These are phyloP conservation scores for Dothistroma pini DNA, from an alignment of 2,329 filamentous ascomycete genomes.

Conservation along the genomic window DNA sequence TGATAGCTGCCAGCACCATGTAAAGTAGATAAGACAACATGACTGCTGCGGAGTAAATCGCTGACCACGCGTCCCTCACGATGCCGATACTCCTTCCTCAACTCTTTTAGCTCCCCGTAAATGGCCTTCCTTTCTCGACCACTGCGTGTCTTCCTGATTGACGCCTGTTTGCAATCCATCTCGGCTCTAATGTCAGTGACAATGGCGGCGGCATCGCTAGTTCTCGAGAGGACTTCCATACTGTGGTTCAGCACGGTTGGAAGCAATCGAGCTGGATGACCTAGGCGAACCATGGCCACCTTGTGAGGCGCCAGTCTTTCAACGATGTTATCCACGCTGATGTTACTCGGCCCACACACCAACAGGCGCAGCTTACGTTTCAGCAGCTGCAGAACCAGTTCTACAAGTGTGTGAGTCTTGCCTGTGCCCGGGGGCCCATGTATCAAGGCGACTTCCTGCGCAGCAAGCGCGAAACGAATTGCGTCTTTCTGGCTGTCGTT, in stretches of 20 bases:
- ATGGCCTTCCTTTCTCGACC: constrained; percentile 76
- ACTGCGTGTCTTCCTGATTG: constrained; percentile 79
- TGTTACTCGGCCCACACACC: constrained; percentile 95
- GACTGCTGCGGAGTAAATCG: constrained; percentile 69
- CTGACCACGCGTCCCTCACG: constrained; percentile 78
- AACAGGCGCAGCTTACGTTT: constrained; percentile 69
- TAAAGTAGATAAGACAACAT: constrained; percentile 86
- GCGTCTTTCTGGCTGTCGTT: constrained; percentile 63
- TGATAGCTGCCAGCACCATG: constrained; percentile 89
- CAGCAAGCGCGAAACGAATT: constrained; percentile 76
- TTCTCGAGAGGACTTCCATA: constrained; percentile 84
- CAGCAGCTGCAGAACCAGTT: constrained; percentile 87
- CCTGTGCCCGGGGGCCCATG: constrained; percentile 95
- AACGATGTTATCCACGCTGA: constrained; percentile 97
- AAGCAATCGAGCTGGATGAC: constrained; percentile 85
- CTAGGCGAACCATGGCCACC: constrained; percentile 81
- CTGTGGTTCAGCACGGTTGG: constrained; percentile 87
- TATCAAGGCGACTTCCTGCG: constrained; percentile 79
- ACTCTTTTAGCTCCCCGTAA: constrained; percentile 77
- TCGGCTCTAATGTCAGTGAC: constrained; percentile 87
- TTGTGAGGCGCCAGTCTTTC: constrained; percentile 83
- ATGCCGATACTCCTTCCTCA: constrained; percentile 78
- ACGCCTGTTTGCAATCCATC: constrained; percentile 88
- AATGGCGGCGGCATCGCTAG: constrained; percentile 82
- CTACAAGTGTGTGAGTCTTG: constrained; percentile 94